These are phyloP conservation scores for Talaromyces wortmannii DNA, from an alignment of 495 filamentous ascomycete genomes.

Conservation along the genomic window DNA sequence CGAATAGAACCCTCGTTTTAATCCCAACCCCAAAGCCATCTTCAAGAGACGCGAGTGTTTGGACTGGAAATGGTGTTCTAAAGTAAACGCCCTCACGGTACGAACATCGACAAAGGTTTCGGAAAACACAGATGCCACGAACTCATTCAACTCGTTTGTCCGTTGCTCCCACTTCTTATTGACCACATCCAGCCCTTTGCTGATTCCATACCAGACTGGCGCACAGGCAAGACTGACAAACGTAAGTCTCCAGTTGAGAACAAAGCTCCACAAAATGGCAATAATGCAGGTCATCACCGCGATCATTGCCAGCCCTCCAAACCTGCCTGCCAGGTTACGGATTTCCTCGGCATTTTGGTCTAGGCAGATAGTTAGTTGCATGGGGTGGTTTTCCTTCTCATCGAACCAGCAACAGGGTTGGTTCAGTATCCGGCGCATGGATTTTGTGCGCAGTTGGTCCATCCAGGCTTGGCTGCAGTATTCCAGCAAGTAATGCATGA, in stretches of 20 bases:
- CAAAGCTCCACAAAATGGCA: constrained; percentile 66
- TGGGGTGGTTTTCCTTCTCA: constrained; percentile 54
- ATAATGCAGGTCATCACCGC: constrained; percentile 56
- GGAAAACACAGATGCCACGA: constrained; percentile 52
- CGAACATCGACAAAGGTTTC: constrained; percentile 81
- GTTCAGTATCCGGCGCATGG: constrained; percentile 62
- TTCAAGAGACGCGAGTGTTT: constrained; percentile 51
- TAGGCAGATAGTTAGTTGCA: constrained; percentile 59
- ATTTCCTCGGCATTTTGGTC: constrained; percentile 86
- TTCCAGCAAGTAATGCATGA: constrained; percentile 66
- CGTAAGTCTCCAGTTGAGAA: constrained; percentile 75
- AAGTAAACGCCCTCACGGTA: constrained; percentile 69
- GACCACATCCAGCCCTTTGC: constrained; percentile 51
- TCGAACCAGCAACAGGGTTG: constrained; percentile 89
- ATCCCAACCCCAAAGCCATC: constrained; percentile 45
- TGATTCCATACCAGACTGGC: constrained; percentile 62
- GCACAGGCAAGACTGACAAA: constrained; percentile 63
- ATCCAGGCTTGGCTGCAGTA: constrained; percentile 72
- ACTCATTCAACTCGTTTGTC: constrained; percentile 52
- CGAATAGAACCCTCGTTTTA: constrained; percentile 52
- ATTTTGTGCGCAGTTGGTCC: constrained; percentile 59
- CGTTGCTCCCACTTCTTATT: constrained; percentile 65
- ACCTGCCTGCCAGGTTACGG: constrained; percentile 72
- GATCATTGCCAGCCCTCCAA: constrained; percentile 62
- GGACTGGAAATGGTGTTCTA: constrained; percentile 66